Base-by-base conservation (phyloP, 768 basidiomycete genomes). In the Mycena latifolia region DNA sequence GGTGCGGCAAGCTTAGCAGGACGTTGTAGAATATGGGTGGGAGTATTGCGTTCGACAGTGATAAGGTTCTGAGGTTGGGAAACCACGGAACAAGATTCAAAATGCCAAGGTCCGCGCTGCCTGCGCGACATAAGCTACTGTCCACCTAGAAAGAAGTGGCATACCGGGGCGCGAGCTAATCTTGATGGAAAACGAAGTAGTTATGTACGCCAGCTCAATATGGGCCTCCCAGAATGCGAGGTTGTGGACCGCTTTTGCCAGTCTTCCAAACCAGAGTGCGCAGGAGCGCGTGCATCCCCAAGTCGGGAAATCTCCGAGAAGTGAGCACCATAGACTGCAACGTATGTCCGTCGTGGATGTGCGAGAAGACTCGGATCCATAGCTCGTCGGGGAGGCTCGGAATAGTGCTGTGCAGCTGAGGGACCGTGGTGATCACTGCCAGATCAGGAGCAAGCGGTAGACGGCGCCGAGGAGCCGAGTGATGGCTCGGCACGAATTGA, bases 361-460 rank as follows among this genome's bases (percentile, higher is more conserved):
- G 18, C 10, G 53, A 35, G 46, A 62, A 62, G 10, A 62, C 12
- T 17, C 22, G 43, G n/a, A 62, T 24, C 52, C 41, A 55, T 3
- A 55, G 9, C 29, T 62, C 61, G 20, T 55, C 48, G 12, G 61
- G 61, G 33, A 54, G 27, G 31, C 27, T 25, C n/a, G n/a, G n/a
- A 14, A n/a, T n/a, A n/a, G n/a, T n/a, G n/a, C n/a, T n/a, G n/a
- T n/a, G n/a, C n/a, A n/a, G n/a, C n/a, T n/a, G n/a, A n/a, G n/a
- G n/a, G n/a, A n/a, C n/a, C n/a, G n/a, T n/a, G n/a, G n/a, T n/a
- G n/a, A n/a, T n/a, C n/a, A n/a, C n/a, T n/a, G n/a, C n/a, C n/a
- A n/a, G n/a, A n/a, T n/a, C n/a, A n/a, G n/a, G n/a, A n/a, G n/a
- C n/a, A n/a, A n/a, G n/a, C n/a, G n/a, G n/a, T n/a, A n/a, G n/a